A percentile compares a stretch with the other conserved stretches of the same genome.
These are phyloP conservation scores for Lactuca sativa DNA, from an alignment of 129 eudicot species.

Conservation along the genomic window DNA sequence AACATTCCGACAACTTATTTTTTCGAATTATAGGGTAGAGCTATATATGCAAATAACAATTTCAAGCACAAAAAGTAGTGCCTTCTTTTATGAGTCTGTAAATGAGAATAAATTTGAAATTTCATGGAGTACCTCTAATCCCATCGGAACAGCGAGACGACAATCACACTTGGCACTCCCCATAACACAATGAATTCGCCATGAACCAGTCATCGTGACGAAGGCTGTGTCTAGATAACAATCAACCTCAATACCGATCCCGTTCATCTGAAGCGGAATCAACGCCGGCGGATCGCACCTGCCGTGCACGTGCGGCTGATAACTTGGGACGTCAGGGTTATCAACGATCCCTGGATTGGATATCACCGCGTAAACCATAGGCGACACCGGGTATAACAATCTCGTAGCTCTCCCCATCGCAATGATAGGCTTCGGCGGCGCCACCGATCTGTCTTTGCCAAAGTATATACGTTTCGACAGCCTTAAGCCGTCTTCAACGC, in stretches of 20 bases:
- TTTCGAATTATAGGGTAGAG: not conserved
- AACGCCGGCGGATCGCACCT: slow-evolving; percentile 83
- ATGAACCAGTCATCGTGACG: slow-evolving; percentile 48
- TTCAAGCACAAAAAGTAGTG: not conserved
- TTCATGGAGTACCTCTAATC: slow-evolving; percentile 48
- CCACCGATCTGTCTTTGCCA: slow-evolving; percentile 76
- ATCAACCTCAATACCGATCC: slow-evolving; percentile 45
- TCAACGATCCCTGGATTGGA: slow-evolving; percentile 66
- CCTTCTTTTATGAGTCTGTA: not conserved
- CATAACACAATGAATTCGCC: slow-evolving; percentile 91
- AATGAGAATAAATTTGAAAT: not conserved
- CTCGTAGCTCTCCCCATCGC: slow-evolving; percentile 51
- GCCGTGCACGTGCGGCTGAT: slow-evolving; percentile 90
- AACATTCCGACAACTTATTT: not conserved
- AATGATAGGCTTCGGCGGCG: slow-evolving; percentile 58
- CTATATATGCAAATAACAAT: not conserved
- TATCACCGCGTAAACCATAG: slow-evolving; percentile 71
- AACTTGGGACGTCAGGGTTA: slow-evolving; percentile 87
- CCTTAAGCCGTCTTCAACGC: slow-evolving; percentile 79
- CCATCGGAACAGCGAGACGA: slow-evolving; percentile 83
- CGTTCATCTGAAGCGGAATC: slow-evolving; percentile 82
- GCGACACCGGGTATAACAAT: slow-evolving; percentile 49
- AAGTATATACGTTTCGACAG: slow-evolving; percentile 72
- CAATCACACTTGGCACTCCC: slow-evolving; percentile 62
- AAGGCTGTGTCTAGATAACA: slow-evolving; percentile 62